phyloP scores from a whole-genome alignment of 1,139 yeast species.

The Yamadazyma trypodendri region DNA sequence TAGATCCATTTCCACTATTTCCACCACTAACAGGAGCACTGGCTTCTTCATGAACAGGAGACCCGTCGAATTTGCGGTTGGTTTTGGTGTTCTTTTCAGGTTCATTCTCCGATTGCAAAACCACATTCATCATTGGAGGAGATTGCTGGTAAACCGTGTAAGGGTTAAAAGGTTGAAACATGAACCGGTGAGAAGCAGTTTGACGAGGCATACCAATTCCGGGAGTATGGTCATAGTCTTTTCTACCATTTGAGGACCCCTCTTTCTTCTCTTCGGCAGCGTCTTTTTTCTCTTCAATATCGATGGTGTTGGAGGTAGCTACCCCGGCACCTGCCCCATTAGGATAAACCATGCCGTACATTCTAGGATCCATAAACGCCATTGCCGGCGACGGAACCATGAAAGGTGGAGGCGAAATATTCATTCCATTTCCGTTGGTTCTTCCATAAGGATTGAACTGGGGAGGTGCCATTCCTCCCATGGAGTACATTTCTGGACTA shows the following conservation, averaged over 20 bases:
- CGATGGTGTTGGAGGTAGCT: conserved; percentile 8
- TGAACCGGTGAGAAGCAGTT: conserved; percentile 30
- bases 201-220: conserved; percentile 45
- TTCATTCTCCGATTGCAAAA: neutral
- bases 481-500: neutral
- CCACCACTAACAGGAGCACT: conserved; percentile 5
- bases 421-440: conserved; percentile 2
- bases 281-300: conserved; percentile 6
- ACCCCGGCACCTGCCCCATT: conserved; percentile 16
- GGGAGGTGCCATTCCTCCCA: conserved; percentile 11
- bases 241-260: neutral
- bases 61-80: neutral
- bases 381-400: conserved; percentile 32
- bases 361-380: conserved; percentile 36
- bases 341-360: conserved; percentile 20
- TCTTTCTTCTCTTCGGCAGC: conserved; percentile 2
- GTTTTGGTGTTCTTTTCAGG: conserved; percentile 1
- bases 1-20: conserved; percentile 3
- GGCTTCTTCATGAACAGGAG: neutral
- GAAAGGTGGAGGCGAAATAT: conserved; percentile 39
- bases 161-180: conserved; percentile 52
- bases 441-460: conserved; percentile 18
- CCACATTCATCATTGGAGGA: conserved; percentile 21
- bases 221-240: conserved; percentile 23
- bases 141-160: conserved; percentile 41